Conservation (phyloP, 306 rosid species). For the Datisca glomerata region DNA sequence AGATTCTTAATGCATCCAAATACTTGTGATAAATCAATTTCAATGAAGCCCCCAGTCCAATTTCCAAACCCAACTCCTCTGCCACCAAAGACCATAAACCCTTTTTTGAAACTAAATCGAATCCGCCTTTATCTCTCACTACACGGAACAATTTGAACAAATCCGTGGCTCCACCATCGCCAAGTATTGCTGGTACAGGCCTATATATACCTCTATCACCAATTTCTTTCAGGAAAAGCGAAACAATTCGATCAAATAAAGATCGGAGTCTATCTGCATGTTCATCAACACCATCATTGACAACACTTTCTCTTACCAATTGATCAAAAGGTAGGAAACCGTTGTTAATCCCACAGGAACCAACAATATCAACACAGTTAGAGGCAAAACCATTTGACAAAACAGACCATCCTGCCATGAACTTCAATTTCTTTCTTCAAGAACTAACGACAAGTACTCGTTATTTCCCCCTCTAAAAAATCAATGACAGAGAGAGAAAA, state of each 20-base stretch:
- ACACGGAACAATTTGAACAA: slow-evolving; percentile 39
- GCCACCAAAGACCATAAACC: slow-evolving; percentile 54
- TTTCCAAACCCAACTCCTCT: slow-evolving; percentile 34
- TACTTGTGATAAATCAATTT: slow-evolving; percentile 53
- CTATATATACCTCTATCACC: slow-evolving; percentile 27
- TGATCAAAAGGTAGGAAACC: slow-evolving; percentile 5
- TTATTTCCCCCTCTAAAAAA: no score
- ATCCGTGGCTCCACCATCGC: slow-evolving; percentile 41
- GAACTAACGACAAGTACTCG: no score
- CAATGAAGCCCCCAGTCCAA: slow-evolving; percentile 24
- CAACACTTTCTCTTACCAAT: slow-evolving; percentile 9
- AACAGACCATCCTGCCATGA: slow-evolving; percentile 59
- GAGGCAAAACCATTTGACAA: slow-evolving; percentile 34
- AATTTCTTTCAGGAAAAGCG: slow-evolving; percentile 34
- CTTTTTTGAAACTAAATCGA: slow-evolving; percentile 34
- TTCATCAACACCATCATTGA: slow-evolving; percentile 14
- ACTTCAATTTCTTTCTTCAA: slow-evolving; percentile 14
- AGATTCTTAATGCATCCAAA: slow-evolving; percentile 49
- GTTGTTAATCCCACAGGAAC: slow-evolving; percentile 19
- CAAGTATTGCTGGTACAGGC: slow-evolving; percentile 55
- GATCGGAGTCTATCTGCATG: slow-evolving; percentile 20
- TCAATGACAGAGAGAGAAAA: slow-evolving; percentile 1
- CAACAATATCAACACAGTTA: slow-evolving; percentile 32
- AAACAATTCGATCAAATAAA: slow-evolving; percentile 39
- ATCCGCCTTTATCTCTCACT: slow-evolving; percentile 71